Percentiles rank a stretch among this genome's conserved stretches.
phyloP scores from a whole-genome alignment of 441 rosid species.

The Populus tomentosa region DNA sequence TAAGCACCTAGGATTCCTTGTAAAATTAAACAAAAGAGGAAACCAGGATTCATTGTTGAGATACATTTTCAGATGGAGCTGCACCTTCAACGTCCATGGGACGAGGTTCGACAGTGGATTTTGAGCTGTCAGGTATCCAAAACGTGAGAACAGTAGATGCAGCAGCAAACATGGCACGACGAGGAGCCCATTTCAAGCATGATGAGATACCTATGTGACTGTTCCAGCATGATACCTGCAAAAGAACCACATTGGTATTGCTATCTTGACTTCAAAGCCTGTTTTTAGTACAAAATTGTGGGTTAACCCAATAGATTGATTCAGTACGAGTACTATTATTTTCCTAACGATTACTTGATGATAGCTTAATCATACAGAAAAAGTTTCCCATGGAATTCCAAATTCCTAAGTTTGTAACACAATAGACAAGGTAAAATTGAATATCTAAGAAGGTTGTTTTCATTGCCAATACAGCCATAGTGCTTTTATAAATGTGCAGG shows the following conservation, averaged over 20 bases:
- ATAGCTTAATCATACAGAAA: background rate
- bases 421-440: background rate
- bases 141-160: conserved; percentile 83
- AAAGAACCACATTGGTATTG: background rate
- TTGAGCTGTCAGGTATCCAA: conserved; percentile 74
- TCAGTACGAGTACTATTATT: background rate
- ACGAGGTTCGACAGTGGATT: conserved; percentile 31
- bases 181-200: conserved; percentile 97
- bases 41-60: conserved; percentile 16
- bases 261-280: background rate
- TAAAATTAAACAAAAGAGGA: background rate
- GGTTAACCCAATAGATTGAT: background rate
- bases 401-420: background rate
- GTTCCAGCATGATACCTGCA: conserved; percentile 77
- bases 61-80: conserved; percentile 25
- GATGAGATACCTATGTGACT: conserved; percentile 75
- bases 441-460: background rate
- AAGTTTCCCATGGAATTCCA: background rate
- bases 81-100: conserved; percentile 25
- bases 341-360: background rate
- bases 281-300: background rate
- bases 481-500: background rate
- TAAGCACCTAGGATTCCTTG: background rate
- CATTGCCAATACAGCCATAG: background rate
- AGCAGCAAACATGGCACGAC: conserved; percentile 81